Conservation (phyloP, 2,329 filamentous ascomycete genomes). For the Hymenoscyphus occultus region DNA sequence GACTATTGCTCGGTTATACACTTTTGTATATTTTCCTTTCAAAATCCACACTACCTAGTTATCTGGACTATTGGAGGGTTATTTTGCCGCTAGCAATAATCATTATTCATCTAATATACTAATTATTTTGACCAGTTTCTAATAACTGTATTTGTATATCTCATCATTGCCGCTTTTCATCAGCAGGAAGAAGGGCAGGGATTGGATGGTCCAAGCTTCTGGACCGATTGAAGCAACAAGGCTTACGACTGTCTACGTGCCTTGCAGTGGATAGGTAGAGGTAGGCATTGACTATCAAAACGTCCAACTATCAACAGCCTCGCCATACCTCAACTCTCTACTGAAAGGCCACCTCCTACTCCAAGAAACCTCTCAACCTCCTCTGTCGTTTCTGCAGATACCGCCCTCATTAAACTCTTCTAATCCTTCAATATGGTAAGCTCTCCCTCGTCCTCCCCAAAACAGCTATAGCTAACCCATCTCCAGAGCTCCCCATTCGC, state of each 20-base stretch:
- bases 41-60: too few species aligned
- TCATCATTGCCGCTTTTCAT: background rate
- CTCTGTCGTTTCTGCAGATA: background rate
- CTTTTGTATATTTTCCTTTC: too few species aligned
- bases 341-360: background rate
- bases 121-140: background rate
- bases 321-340: background rate
- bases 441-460: conserved; percentile 8
- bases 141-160: background rate
- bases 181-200: background rate
- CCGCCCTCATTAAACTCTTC: background rate
- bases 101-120: background rate
- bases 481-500: conserved; percentile 83
- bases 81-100: too few species aligned
- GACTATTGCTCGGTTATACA: too few species aligned
- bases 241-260: conserved; percentile 35
- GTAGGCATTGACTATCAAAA: conserved; percentile 10
- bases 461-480: conserved; percentile 35
- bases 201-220: conserved; percentile 34
- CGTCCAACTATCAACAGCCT: conserved; percentile 15
- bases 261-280: background rate
- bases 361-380: background rate
- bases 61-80: too few species aligned
- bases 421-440: conserved; percentile 32
- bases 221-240: conserved; percentile 27